Conservation (phyloP, 805 yeast species). For the Monosporozyma solicola region DNA sequence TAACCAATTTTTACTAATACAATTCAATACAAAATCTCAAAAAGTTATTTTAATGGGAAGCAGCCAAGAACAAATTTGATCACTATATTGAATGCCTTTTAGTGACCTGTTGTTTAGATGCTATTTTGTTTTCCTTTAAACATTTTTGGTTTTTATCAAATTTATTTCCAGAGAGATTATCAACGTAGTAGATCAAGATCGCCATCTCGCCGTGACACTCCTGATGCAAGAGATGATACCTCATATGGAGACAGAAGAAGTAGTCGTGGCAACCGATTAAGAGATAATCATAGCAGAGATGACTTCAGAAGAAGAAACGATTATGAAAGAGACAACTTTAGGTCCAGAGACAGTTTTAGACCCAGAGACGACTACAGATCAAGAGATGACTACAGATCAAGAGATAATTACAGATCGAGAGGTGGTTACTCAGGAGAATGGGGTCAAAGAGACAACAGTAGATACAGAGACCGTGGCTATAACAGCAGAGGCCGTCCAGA, state of each 20-base stretch:
- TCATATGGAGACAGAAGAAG: slow-evolving; percentile 7
- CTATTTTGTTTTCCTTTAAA: not conserved
- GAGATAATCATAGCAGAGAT: slow-evolving; percentile 24
- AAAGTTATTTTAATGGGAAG: not conserved
- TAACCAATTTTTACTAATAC: not conserved
- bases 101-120: not conserved
- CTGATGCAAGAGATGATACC: slow-evolving; percentile 2
- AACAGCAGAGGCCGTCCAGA: slow-evolving; percentile 17
- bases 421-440: not conserved
- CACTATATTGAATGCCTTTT: not conserved
- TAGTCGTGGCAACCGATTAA: slow-evolving; percentile 2
- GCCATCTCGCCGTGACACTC: slow-evolving; percentile 11
- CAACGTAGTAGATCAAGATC: slow-evolving; percentile 20
- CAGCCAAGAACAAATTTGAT: not conserved
- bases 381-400: slow-evolving; percentile 1
- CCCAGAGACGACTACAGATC: not conserved
- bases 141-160: not conserved
- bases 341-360: not conserved
- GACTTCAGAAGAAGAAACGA: not conserved
- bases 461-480: slow-evolving; percentile 3
- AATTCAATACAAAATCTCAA: not conserved
- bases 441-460: not conserved
- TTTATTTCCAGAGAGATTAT: not conserved
- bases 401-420: slow-evolving; percentile 23
- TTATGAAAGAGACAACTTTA: not conserved